Base-by-base conservation (phyloP, 2,329 filamentous ascomycete species). In the Lithohypha guttulata region DNA sequence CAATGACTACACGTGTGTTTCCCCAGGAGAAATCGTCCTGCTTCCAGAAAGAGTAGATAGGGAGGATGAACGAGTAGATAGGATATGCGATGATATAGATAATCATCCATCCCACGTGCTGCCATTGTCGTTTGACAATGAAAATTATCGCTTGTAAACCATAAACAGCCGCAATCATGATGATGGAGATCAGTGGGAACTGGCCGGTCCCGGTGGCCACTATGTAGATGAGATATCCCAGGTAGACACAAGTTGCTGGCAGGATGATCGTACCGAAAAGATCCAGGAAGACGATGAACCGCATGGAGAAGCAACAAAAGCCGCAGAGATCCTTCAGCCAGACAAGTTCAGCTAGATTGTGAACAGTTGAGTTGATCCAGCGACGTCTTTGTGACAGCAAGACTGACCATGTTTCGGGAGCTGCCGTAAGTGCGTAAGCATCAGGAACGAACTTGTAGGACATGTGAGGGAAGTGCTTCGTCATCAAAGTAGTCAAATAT, bases 1-100 rank as follows among this genome's bases (percentile, higher is more conserved):
- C 89, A 50, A 96, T 83, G 51, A 98, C 91, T 49, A 98, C 78
- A 74, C 91, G 86, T 1, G 91, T 98, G 66, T 91, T 96, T 71
- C 91, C 91, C 91, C 91, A 98, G 2, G 80, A 80, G 71, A 98
- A 98, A 65, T 98, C 89, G 63, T 98, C 91, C 61, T 95, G 87
- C 64, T 95, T 93, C 91, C 91, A 98, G 79, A 98, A 98, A 0
- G 89, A 94, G 68, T 96, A 98, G 47, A 98, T 66, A 1, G 91
- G 91, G 9, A 98, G 73, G 47, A 93, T 58, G 53, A 98, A 84
- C 3, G 81, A 91, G 68, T 89, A 95, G 52, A 98, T 82, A 0
- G 91, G 91, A 68, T 83, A 95, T 2, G 91, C 91, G n/a, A 93
- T 52, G 46, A 98, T 73, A 64, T 98, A 98, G 57, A 98, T 96